Percentiles rank a stretch among this genome's conserved stretches.
phyloP scores from a whole-genome alignment of 176 grass and related monocot genomes.

The Poa annua region DNA sequence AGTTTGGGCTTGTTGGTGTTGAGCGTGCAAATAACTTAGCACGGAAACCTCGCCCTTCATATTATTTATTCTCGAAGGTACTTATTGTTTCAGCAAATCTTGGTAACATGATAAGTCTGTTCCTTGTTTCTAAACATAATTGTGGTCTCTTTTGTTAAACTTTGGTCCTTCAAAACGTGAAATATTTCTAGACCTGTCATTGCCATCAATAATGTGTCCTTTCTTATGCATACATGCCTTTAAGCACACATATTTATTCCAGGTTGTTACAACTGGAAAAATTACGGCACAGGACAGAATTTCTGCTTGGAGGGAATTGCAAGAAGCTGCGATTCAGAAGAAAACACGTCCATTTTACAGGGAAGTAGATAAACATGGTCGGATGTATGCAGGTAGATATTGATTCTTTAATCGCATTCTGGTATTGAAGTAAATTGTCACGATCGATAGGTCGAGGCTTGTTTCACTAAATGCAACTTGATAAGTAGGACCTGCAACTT shows the following conservation, averaged over 20 bases:
- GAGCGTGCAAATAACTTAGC: conserved; percentile 83
- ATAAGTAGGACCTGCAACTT: not conserved
- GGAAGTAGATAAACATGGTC: conserved; percentile 65
- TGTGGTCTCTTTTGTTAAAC: not conserved
- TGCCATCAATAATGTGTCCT: conserved; percentile 6
- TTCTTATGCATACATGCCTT: conserved; percentile 22
- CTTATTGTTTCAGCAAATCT: conserved; percentile 18
- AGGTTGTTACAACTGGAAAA: conserved; percentile 82
- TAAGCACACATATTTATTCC: conserved; percentile 34
- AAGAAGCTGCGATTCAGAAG: conserved; percentile 72
- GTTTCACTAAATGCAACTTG: conserved; percentile 35
- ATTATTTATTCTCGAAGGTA: conserved; percentile 90
- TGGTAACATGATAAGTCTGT: not conserved
- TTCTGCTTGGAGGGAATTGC: conserved; percentile 73
- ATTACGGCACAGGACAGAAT: conserved; percentile 74
- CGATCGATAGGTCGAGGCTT: not conserved
- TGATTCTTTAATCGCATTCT: conserved; percentile 38
- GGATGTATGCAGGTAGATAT: conserved; percentile 93
- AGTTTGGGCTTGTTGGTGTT: conserved; percentile 92
- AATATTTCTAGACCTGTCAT: conserved; percentile 13
- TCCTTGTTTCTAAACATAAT: not conserved
- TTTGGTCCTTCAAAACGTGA: conserved; percentile 21
- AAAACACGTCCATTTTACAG: conserved; percentile 84
- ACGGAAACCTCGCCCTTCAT: conserved; percentile 83
- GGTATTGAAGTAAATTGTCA: conserved; percentile 12